These are phyloP conservation scores for Oryza nivara DNA, from an alignment of 176 grass and related monocot genomes.

Conservation along the genomic window DNA sequence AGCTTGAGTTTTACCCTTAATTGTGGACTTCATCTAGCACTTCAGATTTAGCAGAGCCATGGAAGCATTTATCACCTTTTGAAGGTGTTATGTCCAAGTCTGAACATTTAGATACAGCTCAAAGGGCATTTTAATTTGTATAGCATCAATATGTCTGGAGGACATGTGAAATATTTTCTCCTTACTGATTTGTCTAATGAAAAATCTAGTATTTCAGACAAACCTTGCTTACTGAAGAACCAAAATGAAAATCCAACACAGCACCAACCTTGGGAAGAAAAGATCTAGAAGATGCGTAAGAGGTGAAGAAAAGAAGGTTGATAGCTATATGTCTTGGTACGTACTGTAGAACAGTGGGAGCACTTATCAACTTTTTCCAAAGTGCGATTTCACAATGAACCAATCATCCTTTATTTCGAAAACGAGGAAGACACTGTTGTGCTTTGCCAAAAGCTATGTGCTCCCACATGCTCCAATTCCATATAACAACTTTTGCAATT, in stretches of 20 bases:
- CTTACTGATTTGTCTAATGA: not conserved
- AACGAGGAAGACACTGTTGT: slow-evolving; percentile 39
- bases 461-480: slow-evolving; percentile 25
- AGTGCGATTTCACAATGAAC: slow-evolving; percentile 35
- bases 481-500: slow-evolving; percentile 26
- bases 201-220: not conserved
- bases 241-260: slow-evolving; percentile 7
- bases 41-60: not conserved
- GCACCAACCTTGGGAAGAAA: slow-evolving; percentile 16
- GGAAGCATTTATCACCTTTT: not conserved
- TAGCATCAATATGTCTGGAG: not conserved
- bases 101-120: not conserved
- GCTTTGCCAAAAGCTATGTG: slow-evolving; percentile 26
- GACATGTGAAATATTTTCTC: not conserved
- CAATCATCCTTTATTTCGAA: slow-evolving; percentile 42
- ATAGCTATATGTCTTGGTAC: slow-evolving; percentile 18
- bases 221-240: slow-evolving; percentile 10
- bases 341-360: slow-evolving; percentile 41
- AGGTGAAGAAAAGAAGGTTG: slow-evolving; percentile 9
- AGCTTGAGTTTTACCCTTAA: not conserved
- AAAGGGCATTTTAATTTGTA: not conserved
- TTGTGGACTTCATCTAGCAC: not conserved
- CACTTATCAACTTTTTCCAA: slow-evolving; percentile 47
- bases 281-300: slow-evolving; percentile 29
- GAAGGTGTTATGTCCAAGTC: not conserved